These are phyloP conservation scores for Pythium oligandrum DNA, from an alignment of 352 stramenopile genomes.

Conservation along the genomic window DNA sequence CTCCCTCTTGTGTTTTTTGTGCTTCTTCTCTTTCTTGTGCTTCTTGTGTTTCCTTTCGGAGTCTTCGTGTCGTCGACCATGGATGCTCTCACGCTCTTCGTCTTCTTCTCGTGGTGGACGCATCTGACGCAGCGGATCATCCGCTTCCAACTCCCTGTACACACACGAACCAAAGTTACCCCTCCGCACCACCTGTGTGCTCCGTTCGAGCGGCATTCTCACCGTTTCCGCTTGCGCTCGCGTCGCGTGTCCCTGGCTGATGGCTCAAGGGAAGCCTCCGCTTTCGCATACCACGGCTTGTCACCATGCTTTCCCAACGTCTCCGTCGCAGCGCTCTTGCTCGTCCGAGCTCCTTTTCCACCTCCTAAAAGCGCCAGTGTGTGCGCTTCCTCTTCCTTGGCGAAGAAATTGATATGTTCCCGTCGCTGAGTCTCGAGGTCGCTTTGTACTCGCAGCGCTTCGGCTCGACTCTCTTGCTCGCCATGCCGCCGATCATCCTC, in stretches of 20 bases:
- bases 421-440: neutral
- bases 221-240: slow-evolving; percentile 14
- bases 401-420: slow-evolving; percentile 24
- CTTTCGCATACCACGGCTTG: slow-evolving; percentile 18
- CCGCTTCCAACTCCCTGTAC: slow-evolving; percentile 8
- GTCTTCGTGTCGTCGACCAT: slow-evolving; percentile 1
- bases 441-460: slow-evolving; percentile 3
- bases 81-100: slow-evolving; percentile 6
- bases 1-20: slow-evolving; percentile 6
- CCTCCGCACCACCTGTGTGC: too few species aligned
- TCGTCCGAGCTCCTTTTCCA: neutral
- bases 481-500: slow-evolving; percentile 7
- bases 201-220: too few species aligned
- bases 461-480: slow-evolving; percentile 19
- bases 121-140: slow-evolving; percentile 14
- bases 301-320: slow-evolving; percentile 16
- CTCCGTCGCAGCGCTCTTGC: neutral
- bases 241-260: neutral
- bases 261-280: too few species aligned
- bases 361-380: slow-evolving; percentile 16
- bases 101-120: slow-evolving; percentile 4
- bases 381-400: slow-evolving; percentile 20
- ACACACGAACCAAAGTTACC: neutral
- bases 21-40: slow-evolving; percentile 1
- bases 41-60: slow-evolving; percentile 12